Conservation (phyloP, 805 yeast genomes). For the Tetrapisispora arboricola region DNA sequence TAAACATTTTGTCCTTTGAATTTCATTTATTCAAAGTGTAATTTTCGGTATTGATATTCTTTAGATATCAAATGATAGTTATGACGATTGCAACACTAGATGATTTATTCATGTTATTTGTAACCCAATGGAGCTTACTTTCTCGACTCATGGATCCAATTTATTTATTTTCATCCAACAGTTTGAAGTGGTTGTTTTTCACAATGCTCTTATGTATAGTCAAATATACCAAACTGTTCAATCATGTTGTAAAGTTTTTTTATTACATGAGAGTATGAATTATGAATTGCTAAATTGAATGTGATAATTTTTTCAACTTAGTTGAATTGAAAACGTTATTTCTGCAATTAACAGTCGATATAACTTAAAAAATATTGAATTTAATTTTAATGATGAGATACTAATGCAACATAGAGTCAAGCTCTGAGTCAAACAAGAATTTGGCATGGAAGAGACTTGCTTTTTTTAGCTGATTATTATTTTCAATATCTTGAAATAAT, state of each 20-base stretch:
- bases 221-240: slow-evolving; percentile 51
- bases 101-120: slow-evolving; percentile 13
- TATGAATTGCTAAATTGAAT: too few species aligned
- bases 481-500: background rate
- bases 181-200: slow-evolving; percentile 20
- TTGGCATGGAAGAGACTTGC: slow-evolving; percentile 61
- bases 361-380: background rate
- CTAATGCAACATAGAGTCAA: slow-evolving; percentile 81
- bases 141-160: slow-evolving; percentile 52
- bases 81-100: slow-evolving; percentile 47
- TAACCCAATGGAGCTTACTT: slow-evolving; percentile 85
- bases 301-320: background rate
- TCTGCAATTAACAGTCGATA: background rate
- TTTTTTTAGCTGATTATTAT: slow-evolving; percentile 23
- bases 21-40: slow-evolving; percentile 9
- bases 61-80: slow-evolving; percentile 57
- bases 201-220: slow-evolving; percentile 40
- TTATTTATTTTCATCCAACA: slow-evolving; percentile 13
- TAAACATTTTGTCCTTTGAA: slow-evolving; percentile 16
- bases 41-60: slow-evolving; percentile 52
- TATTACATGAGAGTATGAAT: too few species aligned
- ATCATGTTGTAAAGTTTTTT: background rate
- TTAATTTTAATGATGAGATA: slow-evolving; percentile 52
- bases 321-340: slow-evolving; percentile 1
- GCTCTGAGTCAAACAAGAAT: slow-evolving; percentile 55